phyloP scores from a whole-genome alignment of 2,329 filamentous ascomycete species.

The Verticillium nonalfalfae region DNA sequence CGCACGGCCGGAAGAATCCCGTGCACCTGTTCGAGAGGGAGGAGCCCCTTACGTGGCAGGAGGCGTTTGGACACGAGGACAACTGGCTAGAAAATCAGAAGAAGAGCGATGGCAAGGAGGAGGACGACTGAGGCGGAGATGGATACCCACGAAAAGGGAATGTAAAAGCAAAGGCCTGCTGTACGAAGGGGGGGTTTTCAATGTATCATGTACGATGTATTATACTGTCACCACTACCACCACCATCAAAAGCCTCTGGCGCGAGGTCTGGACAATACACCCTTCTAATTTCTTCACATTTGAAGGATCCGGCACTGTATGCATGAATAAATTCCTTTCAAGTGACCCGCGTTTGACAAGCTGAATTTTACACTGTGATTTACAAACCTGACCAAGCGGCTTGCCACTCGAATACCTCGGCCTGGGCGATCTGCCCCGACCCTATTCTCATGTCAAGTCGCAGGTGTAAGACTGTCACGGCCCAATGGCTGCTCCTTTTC shows the following conservation, averaged over 20 bases:
- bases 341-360: neutral
- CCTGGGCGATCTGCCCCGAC: too few species aligned
- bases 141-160: too few species aligned
- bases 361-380: neutral
- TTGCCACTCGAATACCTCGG: neutral
- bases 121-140: neutral
- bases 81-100: constrained; percentile 5
- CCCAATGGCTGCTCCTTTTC: neutral
- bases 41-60: constrained; percentile 22
- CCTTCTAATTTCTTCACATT: neutral
- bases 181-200: neutral
- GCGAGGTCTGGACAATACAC: neutral
- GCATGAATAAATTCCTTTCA: too few species aligned
- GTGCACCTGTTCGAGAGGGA: constrained; percentile 40
- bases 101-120: neutral
- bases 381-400: neutral
- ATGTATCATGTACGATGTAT: constrained; percentile 1
- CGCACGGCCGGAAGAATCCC: constrained; percentile 39
- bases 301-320: too few species aligned
- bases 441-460: neutral
- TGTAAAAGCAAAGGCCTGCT: neutral
- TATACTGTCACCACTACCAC: neutral
- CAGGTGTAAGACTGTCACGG: neutral
- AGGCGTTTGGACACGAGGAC: constrained; percentile 23
- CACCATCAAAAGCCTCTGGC: neutral